Evolutionary conservation across 306 rosid genomes (phyloP).

Genomic region (Pachyrhizus erosus): DNA sequence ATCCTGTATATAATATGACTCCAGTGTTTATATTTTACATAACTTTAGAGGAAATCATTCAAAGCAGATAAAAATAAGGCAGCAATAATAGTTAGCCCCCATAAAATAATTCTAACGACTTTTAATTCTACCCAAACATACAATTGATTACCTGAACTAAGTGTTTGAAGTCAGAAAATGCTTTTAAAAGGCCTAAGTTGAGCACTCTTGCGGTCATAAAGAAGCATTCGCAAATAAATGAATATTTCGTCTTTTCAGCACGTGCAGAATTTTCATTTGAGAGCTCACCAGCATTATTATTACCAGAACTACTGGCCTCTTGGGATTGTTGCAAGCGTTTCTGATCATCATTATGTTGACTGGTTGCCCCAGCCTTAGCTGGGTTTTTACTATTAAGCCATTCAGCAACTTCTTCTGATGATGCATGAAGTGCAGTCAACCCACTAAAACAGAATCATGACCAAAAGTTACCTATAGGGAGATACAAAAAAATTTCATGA

Average conservation of each 20-base stretch:
- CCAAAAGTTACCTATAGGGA: constrained; percentile 48
- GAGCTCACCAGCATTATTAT: constrained; percentile 56
- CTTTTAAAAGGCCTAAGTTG: constrained; percentile 91
- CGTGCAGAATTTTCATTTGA: constrained; percentile 51
- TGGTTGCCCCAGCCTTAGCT: constrained; percentile 48
- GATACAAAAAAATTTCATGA: constrained; percentile 37
- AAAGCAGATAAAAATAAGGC: constrained; percentile 24
- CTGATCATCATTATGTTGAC: constrained; percentile 59
- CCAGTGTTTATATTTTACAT: constrained; percentile 20
- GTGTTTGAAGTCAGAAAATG: constrained; percentile 96
- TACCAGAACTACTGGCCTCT: constrained; percentile 89
- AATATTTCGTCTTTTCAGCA: constrained; percentile 67
- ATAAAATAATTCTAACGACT: constrained; percentile 31
- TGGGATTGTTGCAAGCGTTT: constrained; percentile 84
- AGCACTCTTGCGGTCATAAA: constrained; percentile 99
- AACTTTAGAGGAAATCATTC: constrained; percentile 20
- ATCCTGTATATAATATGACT: constrained; percentile 62
- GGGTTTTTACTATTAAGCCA: constrained; percentile 66
- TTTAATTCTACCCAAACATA: constrained; percentile 21
- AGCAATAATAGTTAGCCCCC: constrained; percentile 11
- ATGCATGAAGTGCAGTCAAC: constrained; percentile 97
- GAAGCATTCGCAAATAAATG: constrained; percentile 98
- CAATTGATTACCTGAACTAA: constrained; percentile 80
- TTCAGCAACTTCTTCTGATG: constrained; percentile 91
- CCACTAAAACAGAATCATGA: constrained; percentile 61